Percentiles rank a stretch among this genome's conserved stretches.
These are phyloP conservation scores for Citrullus amarus DNA, from an alignment of 306 rosid species.

Conservation along the genomic window DNA sequence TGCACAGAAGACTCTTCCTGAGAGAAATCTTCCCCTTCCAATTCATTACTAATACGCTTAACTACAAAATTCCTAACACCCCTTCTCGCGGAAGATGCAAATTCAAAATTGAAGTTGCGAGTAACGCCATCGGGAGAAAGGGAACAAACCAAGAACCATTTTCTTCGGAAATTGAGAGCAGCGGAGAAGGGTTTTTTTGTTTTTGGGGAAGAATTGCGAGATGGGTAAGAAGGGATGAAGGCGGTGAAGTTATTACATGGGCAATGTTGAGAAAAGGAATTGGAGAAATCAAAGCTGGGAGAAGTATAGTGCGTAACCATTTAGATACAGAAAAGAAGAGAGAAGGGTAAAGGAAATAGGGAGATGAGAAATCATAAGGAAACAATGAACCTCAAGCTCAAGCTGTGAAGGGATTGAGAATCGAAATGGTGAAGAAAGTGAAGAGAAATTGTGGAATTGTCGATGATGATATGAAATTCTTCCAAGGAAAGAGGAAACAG, in stretches of 20 bases:
- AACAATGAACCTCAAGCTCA: neutral
- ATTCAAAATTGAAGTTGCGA: conserved; percentile 19
- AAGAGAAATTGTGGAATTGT: neutral
- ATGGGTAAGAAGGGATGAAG: neutral
- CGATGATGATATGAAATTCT: neutral
- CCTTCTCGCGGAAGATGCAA: conserved; percentile 22
- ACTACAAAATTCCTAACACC: conserved; percentile 41
- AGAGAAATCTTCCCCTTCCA: conserved; percentile 27
- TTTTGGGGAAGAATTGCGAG: conserved; percentile 17
- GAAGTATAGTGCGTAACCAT: conserved; percentile 52
- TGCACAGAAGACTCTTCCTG: conserved; percentile 32
- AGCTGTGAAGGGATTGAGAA: too few species aligned
- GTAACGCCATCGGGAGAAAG: conserved; percentile 24
- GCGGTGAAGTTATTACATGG: conserved; percentile 29
- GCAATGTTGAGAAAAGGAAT: conserved; percentile 20
- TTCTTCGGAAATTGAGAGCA: conserved; percentile 24
- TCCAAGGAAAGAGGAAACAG: neutral
- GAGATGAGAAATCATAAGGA: conserved; percentile 23
- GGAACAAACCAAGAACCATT: conserved; percentile 30
- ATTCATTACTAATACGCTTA: conserved; percentile 30
- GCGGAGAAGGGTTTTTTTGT: conserved; percentile 24
- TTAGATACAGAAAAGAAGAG: conserved; percentile 10
- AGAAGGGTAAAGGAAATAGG: too few species aligned
- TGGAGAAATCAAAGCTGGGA: conserved; percentile 35
- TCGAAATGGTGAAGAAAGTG: neutral